phyloP scores from a whole-genome alignment of 1,284 basidiomycete genomes.

The Tilletia horrida region DNA sequence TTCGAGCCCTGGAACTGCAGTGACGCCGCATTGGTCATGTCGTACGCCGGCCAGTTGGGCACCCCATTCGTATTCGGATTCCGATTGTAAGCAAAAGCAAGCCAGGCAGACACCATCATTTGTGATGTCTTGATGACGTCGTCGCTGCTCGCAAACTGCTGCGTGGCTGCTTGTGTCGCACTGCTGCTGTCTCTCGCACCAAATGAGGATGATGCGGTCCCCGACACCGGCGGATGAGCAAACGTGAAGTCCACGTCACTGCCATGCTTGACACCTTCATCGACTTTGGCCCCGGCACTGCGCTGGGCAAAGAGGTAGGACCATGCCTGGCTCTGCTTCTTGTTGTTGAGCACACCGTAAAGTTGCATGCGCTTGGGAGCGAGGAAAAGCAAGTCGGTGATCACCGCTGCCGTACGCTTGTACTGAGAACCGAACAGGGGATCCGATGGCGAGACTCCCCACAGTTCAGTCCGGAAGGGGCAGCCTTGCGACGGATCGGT shows the following conservation, averaged over 20 bases:
- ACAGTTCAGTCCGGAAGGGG: slow-evolving; percentile 26
- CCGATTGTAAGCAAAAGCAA: slow-evolving; percentile 5
- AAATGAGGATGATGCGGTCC: neutral
- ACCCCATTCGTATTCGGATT: neutral
- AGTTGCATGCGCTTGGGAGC: slow-evolving; percentile 13
- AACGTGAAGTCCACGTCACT: neutral
- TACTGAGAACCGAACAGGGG: neutral
- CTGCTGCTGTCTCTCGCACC: neutral
- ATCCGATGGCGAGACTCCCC: slow-evolving; percentile 5
- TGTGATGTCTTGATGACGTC: neutral
- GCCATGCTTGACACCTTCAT: neutral
- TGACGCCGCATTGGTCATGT: neutral
- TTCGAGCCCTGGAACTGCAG: slow-evolving; percentile 33
- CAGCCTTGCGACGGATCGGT: slow-evolving; percentile 25
- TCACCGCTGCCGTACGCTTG: slow-evolving; percentile 2
- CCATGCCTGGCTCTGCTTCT: slow-evolving; percentile 12
- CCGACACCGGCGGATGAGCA: neutral
- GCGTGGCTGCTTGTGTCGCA: neutral
- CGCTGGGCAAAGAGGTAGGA: slow-evolving; percentile 12
- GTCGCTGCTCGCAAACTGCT: neutral
- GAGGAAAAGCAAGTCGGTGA: slow-evolving; percentile 11
- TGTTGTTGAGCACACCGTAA: neutral
- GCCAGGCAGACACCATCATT: slow-evolving; percentile 15
- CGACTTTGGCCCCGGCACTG: neutral
- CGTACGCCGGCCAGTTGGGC: slow-evolving; percentile 17